Percentiles rank a stretch among this genome's conserved stretches.
phyloP scores from a whole-genome alignment of 352 stramenopile genomes.

The Hyphochytrium catenoides region DNA sequence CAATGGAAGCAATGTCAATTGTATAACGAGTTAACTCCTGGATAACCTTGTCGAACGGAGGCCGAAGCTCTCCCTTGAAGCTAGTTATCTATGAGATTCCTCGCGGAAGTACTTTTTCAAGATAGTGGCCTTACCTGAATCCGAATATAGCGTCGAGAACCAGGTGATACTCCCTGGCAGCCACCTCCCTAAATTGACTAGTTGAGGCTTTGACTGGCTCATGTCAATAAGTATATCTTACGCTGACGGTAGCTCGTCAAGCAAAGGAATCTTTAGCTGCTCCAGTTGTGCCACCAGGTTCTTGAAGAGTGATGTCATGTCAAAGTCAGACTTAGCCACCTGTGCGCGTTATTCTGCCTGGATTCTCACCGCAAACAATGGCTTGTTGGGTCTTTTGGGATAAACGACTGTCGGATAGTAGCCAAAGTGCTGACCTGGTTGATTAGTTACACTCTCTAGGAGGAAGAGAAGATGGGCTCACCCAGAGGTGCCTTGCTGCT shows the following conservation, averaged over 20 bases:
- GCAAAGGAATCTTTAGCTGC: slow-evolving; percentile 13
- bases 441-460: background rate
- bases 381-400: slow-evolving; percentile 36
- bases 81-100: too few relatives aligned
- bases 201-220: too few relatives aligned
- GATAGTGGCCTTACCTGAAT: too few relatives aligned
- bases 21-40: slow-evolving; percentile 21
- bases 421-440: slow-evolving; percentile 66
- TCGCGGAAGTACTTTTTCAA: too few relatives aligned
- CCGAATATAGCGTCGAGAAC: slow-evolving; percentile 97
- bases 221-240: too few relatives aligned
- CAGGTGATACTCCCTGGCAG: slow-evolving; percentile 50
- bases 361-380: slow-evolving; percentile 9
- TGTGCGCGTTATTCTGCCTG: too few relatives aligned
- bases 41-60: slow-evolving; percentile 74
- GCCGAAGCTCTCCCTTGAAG: slow-evolving; percentile 42
- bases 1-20: slow-evolving; percentile 78
- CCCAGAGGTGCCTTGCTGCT: slow-evolving; percentile 83
- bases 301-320: too few relatives aligned
- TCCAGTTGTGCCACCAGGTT: slow-evolving; percentile 22
- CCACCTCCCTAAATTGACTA: slow-evolving; percentile 12
- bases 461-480: slow-evolving; percentile 5
- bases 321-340: too few relatives aligned
- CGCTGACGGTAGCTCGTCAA: slow-evolving; percentile 5
- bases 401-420: slow-evolving; percentile 81